These are phyloP conservation scores for Hemisphaericaspora nanyangensis DNA, from an alignment of 805 yeast species.

Conservation along the genomic window DNA sequence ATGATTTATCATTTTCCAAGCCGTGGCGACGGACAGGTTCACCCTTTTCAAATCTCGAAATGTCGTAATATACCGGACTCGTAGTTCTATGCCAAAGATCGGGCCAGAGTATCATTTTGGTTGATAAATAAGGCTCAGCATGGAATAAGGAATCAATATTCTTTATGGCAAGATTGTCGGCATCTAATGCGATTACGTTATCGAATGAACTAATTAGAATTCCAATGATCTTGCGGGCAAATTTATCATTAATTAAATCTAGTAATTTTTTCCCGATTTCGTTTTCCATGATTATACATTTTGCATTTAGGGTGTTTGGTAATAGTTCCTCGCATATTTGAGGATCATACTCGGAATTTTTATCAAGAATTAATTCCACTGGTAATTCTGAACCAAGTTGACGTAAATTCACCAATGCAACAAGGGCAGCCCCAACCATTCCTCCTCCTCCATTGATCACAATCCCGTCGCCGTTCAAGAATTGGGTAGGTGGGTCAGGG, in stretches of 20 bases:
- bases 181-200: constrained; percentile 28
- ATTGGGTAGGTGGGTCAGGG: constrained; percentile 21
- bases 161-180: constrained; percentile 30
- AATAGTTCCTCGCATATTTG: constrained; percentile 25
- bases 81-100: constrained; percentile 32
- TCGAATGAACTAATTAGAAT: constrained; percentile 31
- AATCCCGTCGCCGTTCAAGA: constrained; percentile 31
- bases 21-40: constrained; percentile 28
- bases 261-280: constrained; percentile 20
- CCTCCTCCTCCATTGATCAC: constrained; percentile 29
- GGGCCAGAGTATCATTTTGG: constrained; percentile 33
- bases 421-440: constrained; percentile 25
- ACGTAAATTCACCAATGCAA: constrained; percentile 26
- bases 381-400: constrained; percentile 31
- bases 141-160: constrained; percentile 25
- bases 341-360: constrained; percentile 18
- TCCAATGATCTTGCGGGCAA: constrained; percentile 29
- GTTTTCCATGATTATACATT: constrained; percentile 23
- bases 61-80: constrained; percentile 29
- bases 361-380: constrained; percentile 29
- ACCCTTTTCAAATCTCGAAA: constrained; percentile 27
- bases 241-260: constrained; percentile 17
- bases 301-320: constrained; percentile 19
- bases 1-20: constrained; percentile 20
- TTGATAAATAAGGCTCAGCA: constrained; percentile 19